A percentile compares a stretch with the other conserved stretches of the same genome.
These are phyloP conservation scores for Kingdonia uniflora DNA, from an alignment of 164 flowering plant species.

Conservation along the genomic window DNA sequence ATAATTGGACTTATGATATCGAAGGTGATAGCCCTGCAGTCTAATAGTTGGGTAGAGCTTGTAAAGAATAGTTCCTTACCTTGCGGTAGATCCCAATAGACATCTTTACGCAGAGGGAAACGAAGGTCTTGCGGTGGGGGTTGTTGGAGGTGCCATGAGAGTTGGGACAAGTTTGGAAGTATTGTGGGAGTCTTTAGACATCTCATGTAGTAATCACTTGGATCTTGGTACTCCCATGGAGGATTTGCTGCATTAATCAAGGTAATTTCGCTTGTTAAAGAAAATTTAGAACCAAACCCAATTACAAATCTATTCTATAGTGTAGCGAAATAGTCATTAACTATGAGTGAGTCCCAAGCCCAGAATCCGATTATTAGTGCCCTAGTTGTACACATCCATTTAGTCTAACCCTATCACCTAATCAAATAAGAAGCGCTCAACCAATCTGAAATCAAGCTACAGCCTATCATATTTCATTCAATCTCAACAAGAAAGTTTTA, in stretches of 20 bases:
- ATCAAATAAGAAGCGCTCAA: no score
- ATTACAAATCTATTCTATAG: no score
- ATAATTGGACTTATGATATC: slow-evolving; percentile 44
- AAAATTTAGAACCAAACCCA: no score
- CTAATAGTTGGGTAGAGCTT: slow-evolving; percentile 35
- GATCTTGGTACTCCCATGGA: slow-evolving; percentile 53
- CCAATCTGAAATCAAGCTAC: no score
- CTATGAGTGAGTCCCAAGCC: no score
- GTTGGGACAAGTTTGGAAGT: slow-evolving; percentile 51
- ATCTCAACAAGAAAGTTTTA: no score
- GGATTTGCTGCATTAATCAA: slow-evolving; percentile 26
- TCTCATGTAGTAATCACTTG: slow-evolving; percentile 50
- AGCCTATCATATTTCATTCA: no score
- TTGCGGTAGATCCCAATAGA: slow-evolving; percentile 51
- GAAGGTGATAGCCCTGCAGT: slow-evolving; percentile 33
- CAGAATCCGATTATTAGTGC: no score
- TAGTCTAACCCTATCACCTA: no score
- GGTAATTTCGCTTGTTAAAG: no score
- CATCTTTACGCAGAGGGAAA: slow-evolving; percentile 51
- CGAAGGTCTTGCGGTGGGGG: slow-evolving; percentile 62
- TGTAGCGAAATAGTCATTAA: no score
- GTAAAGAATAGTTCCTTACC: slow-evolving; percentile 59
- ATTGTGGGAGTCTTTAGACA: slow-evolving; percentile 39
- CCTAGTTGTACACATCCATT: no score
- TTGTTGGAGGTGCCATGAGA: slow-evolving; percentile 55